A percentile compares a stretch with the other conserved stretches of the same genome.
phyloP scores from a whole-genome alignment of 2,329 filamentous ascomycete genomes.

The Paracoccidioides brasiliensis region DNA sequence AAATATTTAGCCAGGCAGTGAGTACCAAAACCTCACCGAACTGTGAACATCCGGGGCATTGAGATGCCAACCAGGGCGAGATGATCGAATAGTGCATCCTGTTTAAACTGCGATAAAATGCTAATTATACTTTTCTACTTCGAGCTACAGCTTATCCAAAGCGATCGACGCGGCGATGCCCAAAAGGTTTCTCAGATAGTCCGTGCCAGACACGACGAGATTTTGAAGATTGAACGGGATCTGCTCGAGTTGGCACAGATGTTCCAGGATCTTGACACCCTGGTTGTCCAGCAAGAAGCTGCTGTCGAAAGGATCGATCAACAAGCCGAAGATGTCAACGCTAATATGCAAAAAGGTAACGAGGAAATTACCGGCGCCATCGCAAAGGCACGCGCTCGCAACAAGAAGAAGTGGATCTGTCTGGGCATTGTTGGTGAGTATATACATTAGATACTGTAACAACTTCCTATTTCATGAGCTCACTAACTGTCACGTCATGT shows the following conservation, averaged over 20 bases:
- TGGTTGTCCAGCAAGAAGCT: conserved; percentile 77
- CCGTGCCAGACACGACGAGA: conserved; percentile 67
- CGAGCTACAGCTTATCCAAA: conserved; percentile 51
- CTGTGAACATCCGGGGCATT: background rate
- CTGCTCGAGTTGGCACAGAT: conserved; percentile 78
- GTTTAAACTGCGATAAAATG: background rate
- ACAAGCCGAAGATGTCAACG: conserved; percentile 72
- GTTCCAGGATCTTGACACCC: conserved; percentile 77
- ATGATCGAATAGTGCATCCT: too few species aligned
- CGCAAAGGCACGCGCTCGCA: conserved; percentile 61
- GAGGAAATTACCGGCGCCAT: conserved; percentile 72
- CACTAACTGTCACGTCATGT: conserved; percentile 4
- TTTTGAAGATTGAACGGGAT: conserved; percentile 83
- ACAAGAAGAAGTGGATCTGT: conserved; percentile 96
- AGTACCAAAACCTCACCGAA: conserved; percentile 8
- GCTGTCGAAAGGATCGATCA: conserved; percentile 70
- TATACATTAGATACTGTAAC: background rate
- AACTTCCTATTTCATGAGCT: background rate
- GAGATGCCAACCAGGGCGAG: background rate
- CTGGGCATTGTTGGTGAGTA: conserved; percentile 55
- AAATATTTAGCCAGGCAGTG: conserved; percentile 75
- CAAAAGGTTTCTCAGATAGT: conserved; percentile 68
- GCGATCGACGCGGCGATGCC: conserved; percentile 67
- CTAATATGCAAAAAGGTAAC: conserved; percentile 76
- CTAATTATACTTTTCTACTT: background rate